Base-by-base conservation (phyloP, 345 rosid species). In the Ceriops tagal region DNA sequence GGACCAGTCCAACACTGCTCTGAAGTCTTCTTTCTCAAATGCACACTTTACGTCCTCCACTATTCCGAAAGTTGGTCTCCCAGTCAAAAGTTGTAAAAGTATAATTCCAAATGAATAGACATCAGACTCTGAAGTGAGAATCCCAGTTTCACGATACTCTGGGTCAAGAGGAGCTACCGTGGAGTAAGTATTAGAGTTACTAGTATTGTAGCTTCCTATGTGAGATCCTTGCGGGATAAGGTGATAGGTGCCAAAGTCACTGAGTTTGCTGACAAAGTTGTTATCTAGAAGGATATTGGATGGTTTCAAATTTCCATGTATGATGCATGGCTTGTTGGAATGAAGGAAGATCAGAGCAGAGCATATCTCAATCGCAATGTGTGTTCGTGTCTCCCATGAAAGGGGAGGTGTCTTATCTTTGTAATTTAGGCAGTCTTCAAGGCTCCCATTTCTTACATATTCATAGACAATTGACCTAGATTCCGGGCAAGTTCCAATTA, bases 341-440 rank as follows among this genome's bases (percentile, higher is more conserved):
- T 91, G 98, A 70, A 93, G 97, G 85, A 89, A 93, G 74, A 88
- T 52, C 22, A 93, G 93, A 11, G 86, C 89, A 70, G 91, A 89
- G 75, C 98, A 93, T 66, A 93, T 82, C 66, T 89, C 96, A 11
- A 80, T 70, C 53, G 96, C 96, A 77, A 89, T 85, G 51, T 76
- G 71, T 31, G 67, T 79, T 71, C 92, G 89, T 64, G 85, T 79
- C 70, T 85, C 83, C 93, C 97, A 91, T 27, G 85, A 63, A 59
- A 93, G 88, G 10, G 88, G 80, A n/a, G 70, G 73, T 64, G 75
- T 62, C 47, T 84, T 93, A 66, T 65, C 72, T 78, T 74, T 77
- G 71, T 85, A 70, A 62, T 86, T 70, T 57, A 91, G 86, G 73
- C 81, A 80, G 72, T 89, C 90, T 77, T 89, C 86, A 6, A 91